These are phyloP conservation scores for Lodderomyces beijingensis DNA, from an alignment of 1,139 yeast species.

Conservation along the genomic window DNA sequence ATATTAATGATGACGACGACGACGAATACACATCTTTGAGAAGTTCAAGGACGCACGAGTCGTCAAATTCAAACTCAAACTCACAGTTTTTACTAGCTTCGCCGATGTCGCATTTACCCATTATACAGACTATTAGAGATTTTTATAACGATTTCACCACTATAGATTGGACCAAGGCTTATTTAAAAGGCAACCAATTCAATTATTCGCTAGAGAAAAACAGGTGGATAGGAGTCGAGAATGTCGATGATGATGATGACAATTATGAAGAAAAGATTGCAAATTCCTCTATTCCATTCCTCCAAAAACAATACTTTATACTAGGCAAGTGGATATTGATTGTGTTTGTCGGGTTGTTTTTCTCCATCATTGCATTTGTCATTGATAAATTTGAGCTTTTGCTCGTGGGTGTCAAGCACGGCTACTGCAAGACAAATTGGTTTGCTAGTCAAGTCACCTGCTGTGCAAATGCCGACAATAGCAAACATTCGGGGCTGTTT, in stretches of 20 bases:
- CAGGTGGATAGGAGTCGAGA: conserved; percentile 9
- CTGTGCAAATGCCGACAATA: conserved; percentile 21
- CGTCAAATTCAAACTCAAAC: too few species aligned
- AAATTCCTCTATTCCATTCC: conserved; percentile 21
- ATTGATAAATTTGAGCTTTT: conserved; percentile 50
- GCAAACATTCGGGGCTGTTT: conserved; percentile 5
- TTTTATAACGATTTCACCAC: conserved; percentile 63
- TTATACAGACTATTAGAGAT: conserved; percentile 22
- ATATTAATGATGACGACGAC: conserved; percentile 6
- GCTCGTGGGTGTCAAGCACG: conserved; percentile 51
- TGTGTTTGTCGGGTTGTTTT: conserved; percentile 42
- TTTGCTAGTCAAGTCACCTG: conserved; percentile 44
- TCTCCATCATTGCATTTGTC: conserved; percentile 49
- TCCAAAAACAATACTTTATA: conserved; percentile 21
- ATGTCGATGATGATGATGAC: neutral
- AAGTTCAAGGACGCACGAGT: conserved; percentile 17
- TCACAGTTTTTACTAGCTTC: too few species aligned
- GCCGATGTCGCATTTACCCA: conserved; percentile 9
- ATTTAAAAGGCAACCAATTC: conserved; percentile 43
- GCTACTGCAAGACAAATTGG: conserved; percentile 50
- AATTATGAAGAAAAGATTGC: neutral
- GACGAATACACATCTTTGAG: conserved; percentile 14
- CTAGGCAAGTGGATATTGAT: conserved; percentile 49
- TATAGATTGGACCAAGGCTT: conserved; percentile 64
- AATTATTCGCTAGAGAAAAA: conserved; percentile 31